Percentiles rank a stretch among this genome's conserved stretches.
Evolutionary conservation across 78 protist species (phyloP).

Genomic region (Cavenderia fasciculata): DNA sequence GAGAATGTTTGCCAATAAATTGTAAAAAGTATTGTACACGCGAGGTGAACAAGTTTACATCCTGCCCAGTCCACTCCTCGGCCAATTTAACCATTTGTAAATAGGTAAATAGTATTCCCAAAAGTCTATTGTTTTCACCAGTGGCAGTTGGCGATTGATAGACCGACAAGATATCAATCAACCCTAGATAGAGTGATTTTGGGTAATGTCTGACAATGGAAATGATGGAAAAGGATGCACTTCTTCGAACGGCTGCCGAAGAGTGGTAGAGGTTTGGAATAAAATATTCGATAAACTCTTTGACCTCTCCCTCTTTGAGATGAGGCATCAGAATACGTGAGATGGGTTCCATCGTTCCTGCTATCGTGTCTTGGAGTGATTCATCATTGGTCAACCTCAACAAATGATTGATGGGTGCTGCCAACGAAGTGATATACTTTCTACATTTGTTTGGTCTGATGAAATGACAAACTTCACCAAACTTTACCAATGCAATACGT

Average conservation of each 20-base stretch:
- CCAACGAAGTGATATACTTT: conserved; percentile 70
- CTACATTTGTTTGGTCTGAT: conserved; percentile 65
- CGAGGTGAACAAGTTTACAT: background rate
- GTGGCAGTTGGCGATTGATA: background rate
- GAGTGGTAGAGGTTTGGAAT: conserved; percentile 16
- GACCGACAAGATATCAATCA: conserved; percentile 46
- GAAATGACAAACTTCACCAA: conserved; percentile 78
- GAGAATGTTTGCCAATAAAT: too few relatives aligned
- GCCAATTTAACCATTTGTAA: conserved; percentile 50
- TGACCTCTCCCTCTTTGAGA: conserved; percentile 56
- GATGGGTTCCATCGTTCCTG: conserved; percentile 58
- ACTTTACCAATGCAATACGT: conserved; percentile 69
- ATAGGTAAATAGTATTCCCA: conserved; percentile 58
- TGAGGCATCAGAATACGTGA: conserved; percentile 45
- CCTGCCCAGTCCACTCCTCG: conserved; percentile 8
- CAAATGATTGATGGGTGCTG: conserved; percentile 62
- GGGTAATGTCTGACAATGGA: conserved; percentile 64
- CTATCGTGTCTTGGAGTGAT: conserved; percentile 50
- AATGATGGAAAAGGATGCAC: conserved; percentile 32
- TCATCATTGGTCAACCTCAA: conserved; percentile 25
- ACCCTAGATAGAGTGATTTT: conserved; percentile 11
- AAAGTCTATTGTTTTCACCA: background rate
- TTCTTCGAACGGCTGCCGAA: conserved; percentile 64
- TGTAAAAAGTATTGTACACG: too few relatives aligned
- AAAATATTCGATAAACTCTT: conserved; percentile 44